phyloP scores from a whole-genome alignment of 2,329 filamentous ascomycete genomes.

The Colletotrichum navitas region DNA sequence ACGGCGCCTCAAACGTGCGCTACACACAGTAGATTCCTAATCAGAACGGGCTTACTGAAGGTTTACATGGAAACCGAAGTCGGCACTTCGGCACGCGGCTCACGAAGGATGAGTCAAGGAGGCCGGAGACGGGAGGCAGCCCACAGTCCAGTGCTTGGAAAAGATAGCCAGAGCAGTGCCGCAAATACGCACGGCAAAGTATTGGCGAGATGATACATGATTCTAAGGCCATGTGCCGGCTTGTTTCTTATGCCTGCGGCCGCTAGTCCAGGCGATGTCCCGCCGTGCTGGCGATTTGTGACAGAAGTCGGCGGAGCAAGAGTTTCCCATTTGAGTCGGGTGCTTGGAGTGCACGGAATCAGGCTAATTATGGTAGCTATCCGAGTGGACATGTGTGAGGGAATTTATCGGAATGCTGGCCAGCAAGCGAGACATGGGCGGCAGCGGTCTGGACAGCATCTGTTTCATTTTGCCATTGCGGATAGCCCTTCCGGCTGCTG shows the following conservation, averaged over 20 bases:
- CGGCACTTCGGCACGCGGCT: constrained; percentile 18
- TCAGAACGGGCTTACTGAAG: neutral
- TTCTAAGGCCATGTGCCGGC: constrained; percentile 23
- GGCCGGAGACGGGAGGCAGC: constrained; percentile 29
- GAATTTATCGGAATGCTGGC: constrained; percentile 38
- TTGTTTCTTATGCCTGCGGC: constrained; percentile 12
- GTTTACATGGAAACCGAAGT: neutral
- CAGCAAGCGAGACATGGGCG: constrained; percentile 17
- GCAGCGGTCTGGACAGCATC: constrained; percentile 31
- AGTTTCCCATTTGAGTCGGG: constrained; percentile 25
- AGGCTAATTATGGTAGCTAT: constrained; percentile 37
- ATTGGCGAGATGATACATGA: constrained; percentile 21
- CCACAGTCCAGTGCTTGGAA: constrained; percentile 7
- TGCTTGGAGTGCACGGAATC: constrained; percentile 35
- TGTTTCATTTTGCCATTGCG: neutral
- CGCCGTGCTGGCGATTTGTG: constrained; percentile 35
- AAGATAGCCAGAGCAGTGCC: constrained; percentile 17
- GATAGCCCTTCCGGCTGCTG: neutral
- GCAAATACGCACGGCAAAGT: constrained; percentile 12
- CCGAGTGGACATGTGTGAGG: constrained; percentile 41
- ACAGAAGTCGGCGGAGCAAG: constrained; percentile 23
- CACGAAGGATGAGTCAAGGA: constrained; percentile 14
- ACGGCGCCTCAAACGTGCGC: constrained; percentile 23
- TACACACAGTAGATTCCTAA: neutral
- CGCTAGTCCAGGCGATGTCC: constrained; percentile 17